Percentiles rank a stretch among this genome's conserved stretches.
These are phyloP conservation scores for Kwoniella botswanensis DNA, from an alignment of 768 basidiomycete species.

Conservation along the genomic window DNA sequence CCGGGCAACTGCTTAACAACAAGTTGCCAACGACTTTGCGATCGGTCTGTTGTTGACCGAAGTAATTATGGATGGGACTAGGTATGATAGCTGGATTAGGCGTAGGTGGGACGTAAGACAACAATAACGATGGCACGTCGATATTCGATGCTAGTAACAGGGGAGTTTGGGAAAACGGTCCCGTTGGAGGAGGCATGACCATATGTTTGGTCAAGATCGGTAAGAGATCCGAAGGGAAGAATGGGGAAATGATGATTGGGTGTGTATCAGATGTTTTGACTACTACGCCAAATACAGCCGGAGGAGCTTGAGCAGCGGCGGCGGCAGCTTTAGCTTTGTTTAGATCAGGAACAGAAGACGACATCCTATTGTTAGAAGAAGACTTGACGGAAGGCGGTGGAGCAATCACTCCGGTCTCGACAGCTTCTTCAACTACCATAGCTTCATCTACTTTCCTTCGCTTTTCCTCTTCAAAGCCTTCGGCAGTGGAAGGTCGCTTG, in stretches of 20 bases:
- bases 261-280: slow-evolving; percentile 77
- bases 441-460: slow-evolving; percentile 48
- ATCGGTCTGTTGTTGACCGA: not conserved
- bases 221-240: slow-evolving; percentile 69
- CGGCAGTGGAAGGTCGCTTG: slow-evolving; percentile 34
- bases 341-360: slow-evolving; percentile 32
- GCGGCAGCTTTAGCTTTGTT: slow-evolving; percentile 8
- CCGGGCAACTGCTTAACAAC: slow-evolving; percentile 86
- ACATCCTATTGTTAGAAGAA: slow-evolving; percentile 9
- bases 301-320: slow-evolving; percentile 5
- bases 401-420: slow-evolving; percentile 43
- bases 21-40: slow-evolving; percentile 70
- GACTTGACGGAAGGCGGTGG: slow-evolving; percentile 18
- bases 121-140: slow-evolving; percentile 42
- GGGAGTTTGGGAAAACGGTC: slow-evolving; percentile 16
- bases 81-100: slow-evolving; percentile 2
- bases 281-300: slow-evolving; percentile 46
- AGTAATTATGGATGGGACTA: not conserved
- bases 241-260: slow-evolving; percentile 77
- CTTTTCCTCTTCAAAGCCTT: slow-evolving; percentile 43
- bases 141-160: slow-evolving; percentile 33
- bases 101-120: slow-evolving; percentile 25
- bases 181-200: slow-evolving; percentile 28
- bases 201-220: slow-evolving; percentile 60
- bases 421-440: slow-evolving; percentile 51